phyloP scores from a whole-genome alignment of 495 filamentous ascomycete species.

The Hypoxylon cercidicola region DNA sequence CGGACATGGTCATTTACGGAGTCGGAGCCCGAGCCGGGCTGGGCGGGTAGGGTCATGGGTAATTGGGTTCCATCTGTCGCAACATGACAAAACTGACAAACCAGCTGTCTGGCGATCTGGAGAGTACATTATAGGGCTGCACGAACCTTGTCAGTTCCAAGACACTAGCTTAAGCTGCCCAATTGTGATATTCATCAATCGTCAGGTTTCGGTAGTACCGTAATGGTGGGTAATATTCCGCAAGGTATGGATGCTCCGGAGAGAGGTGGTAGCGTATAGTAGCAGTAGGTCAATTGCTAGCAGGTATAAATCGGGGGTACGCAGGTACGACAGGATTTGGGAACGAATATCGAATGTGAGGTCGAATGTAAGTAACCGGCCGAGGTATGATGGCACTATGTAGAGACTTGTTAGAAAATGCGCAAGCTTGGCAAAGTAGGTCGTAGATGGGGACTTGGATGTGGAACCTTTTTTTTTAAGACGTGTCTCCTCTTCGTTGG shows the following conservation, averaged over 20 bases:
- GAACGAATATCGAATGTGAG: slow-evolving; percentile 10
- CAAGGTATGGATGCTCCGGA: slow-evolving; percentile 8
- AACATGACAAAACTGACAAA: slow-evolving; percentile 10
- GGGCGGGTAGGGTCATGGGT: slow-evolving; percentile 17
- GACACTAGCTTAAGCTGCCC: slow-evolving; percentile 39
- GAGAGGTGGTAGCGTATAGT: too few species aligned
- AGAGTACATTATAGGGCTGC: slow-evolving; percentile 34
- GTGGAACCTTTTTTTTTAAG: slow-evolving; percentile 35
- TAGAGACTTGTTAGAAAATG: slow-evolving; percentile 20
- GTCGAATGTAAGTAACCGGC: slow-evolving; percentile 1
- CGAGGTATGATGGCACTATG: slow-evolving; percentile 11
- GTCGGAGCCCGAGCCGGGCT: slow-evolving; percentile 30
- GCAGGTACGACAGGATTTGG: not conserved
- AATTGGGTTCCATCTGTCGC: slow-evolving; percentile 20
- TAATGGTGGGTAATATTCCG: slow-evolving; percentile 14
- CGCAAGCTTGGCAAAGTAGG: slow-evolving; percentile 24
- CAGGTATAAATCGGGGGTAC: not conserved
- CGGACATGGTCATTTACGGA: slow-evolving; percentile 28
- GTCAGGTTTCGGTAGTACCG: slow-evolving; percentile 6
- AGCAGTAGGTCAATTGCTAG: too few species aligned
- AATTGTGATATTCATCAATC: slow-evolving; percentile 39
- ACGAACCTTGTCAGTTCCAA: slow-evolving; percentile 43
- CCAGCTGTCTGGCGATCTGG: slow-evolving; percentile 5
- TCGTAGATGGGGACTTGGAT: slow-evolving; percentile 13
- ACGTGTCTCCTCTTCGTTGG: slow-evolving; percentile 29